Evolutionary conservation across 345 rosid genomes (phyloP).

Genomic region (Arabidopsis suecica): DNA sequence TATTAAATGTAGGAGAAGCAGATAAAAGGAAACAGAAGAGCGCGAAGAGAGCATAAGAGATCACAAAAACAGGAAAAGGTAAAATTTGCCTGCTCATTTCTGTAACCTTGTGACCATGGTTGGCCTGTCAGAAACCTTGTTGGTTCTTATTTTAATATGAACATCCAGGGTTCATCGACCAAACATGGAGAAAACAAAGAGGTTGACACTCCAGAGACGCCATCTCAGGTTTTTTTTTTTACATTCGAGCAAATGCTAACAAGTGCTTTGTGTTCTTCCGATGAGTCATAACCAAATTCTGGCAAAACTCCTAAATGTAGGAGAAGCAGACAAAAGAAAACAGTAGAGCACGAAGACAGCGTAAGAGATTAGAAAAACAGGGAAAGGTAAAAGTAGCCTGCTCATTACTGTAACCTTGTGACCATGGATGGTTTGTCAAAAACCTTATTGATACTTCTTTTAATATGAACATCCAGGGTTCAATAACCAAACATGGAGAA

Average conservation of each 20-base stretch:
- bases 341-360: slow-evolving; percentile 37
- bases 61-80: slow-evolving; percentile 40
- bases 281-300: slow-evolving; percentile 23
- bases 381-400: slow-evolving; percentile 35
- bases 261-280: slow-evolving; percentile 6
- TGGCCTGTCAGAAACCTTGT: slow-evolving; percentile 17
- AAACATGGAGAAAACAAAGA: slow-evolving; percentile 2
- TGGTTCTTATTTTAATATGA: not conserved
- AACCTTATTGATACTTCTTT: slow-evolving; percentile 6
- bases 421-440: slow-evolving; percentile 22
- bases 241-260: not conserved
- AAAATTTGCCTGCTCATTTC: not conserved
- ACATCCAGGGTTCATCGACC: slow-evolving; percentile 30
- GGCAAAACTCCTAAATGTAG: slow-evolving; percentile 18
- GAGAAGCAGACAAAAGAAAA: slow-evolving; percentile 36
- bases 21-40: slow-evolving; percentile 21
- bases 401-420: slow-evolving; percentile 19
- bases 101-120: slow-evolving; percentile 32
- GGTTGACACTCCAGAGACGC: not conserved
- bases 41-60: slow-evolving; percentile 24
- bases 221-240: slow-evolving; percentile 28
- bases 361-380: slow-evolving; percentile 21
- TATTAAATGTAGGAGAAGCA: slow-evolving; percentile 32
- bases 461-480: slow-evolving; percentile 31
- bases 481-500: slow-evolving; percentile 25